phyloP scores from a whole-genome alignment of 192 early-diverging fungal species.

The Coemansia sp. region DNA sequence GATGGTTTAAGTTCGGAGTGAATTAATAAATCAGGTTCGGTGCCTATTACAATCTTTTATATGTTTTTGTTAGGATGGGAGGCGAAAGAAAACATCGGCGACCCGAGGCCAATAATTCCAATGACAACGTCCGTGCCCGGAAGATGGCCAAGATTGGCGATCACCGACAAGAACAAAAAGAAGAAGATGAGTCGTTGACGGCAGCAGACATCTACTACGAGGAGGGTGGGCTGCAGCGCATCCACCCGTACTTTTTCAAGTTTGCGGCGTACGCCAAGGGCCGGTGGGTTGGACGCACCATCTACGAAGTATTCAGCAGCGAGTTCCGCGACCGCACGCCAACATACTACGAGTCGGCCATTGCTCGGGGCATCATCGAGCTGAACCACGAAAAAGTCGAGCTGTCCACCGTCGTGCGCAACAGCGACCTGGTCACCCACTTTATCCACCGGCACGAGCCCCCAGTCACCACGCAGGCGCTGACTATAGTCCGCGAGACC shows the following conservation, averaged over 20 bases:
- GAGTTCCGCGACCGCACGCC: slow-evolving; percentile 86
- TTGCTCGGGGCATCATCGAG: slow-evolving; percentile 76
- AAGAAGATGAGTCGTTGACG: not conserved
- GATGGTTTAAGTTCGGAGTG: not conserved
- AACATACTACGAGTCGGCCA: slow-evolving; percentile 82
- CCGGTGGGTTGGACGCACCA: slow-evolving; percentile 74
- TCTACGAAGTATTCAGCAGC: slow-evolving; percentile 80
- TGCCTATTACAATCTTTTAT: not conserved
- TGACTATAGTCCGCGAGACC: slow-evolving; percentile 64
- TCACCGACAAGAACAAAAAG: not conserved
- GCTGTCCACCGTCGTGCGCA: slow-evolving; percentile 65
- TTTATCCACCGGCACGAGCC: slow-evolving; percentile 95
- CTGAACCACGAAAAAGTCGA: slow-evolving; percentile 68
- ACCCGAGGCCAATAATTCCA: not conserved
- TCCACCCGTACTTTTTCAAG: slow-evolving; percentile 81
- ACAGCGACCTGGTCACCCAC: slow-evolving; percentile 80
- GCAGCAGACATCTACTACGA: slow-evolving; percentile 34
- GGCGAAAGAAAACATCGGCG: not conserved
- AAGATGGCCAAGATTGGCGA: not conserved
- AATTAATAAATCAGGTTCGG: not conserved
- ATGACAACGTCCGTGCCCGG: not conserved
- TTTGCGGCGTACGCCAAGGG: slow-evolving; percentile 86
- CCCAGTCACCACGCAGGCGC: slow-evolving; percentile 65
- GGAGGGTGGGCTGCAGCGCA: slow-evolving; percentile 38
- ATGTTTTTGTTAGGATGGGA: not conserved